Evolutionary conservation across 1,284 basidiomycete species (phyloP), one percentile per base, ranked within the genome.

Genomic region (Sparassis latifolia): DNA sequence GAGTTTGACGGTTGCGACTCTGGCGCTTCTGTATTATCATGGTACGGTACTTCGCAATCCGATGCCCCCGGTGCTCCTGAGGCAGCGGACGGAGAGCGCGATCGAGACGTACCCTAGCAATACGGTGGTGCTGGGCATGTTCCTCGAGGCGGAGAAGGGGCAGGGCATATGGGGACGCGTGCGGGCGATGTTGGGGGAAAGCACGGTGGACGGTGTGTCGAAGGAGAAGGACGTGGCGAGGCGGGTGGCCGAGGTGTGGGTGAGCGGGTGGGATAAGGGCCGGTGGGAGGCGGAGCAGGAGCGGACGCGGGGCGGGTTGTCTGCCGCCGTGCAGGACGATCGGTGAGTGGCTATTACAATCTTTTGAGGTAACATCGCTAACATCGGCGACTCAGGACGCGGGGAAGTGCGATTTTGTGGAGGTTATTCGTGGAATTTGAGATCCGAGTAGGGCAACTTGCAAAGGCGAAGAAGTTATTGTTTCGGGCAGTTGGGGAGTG

Each of bases 401-500:
- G 76, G 56, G 76, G 74, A 20, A 90, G 87, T 54, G 64, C 80
- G 6, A 70, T 83, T 33, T 58, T 96, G 28, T 96, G 93, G 92
- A 76, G 80, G 35, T 69, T 92, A 10, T 89, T 80, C 57, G 76
- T 95, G 55, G 89, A 93, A 62, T 86, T 96, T 56, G 92, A 96
- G 73, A 78, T 88, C 37, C 76, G 79, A 45, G 75, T 76, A 45
- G 80, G 79, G 1, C 70, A 85, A 49, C 61, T 79, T 35, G 64
- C 77, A 51, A 72, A 75, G 33, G 93, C 90, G 3, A 95, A 95
- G 67, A 79, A 78, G 49, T 65, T 95, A 43, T 70, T 94, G 28
- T 92, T 86, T 63, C 79, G 88, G 44, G 92, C 92, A 0, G 75
- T 95, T 12, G 75, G 78, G n/a, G 85, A 89, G 62, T 92, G 90